These are phyloP conservation scores for Ganoderma lingzhi DNA, from an alignment of 1,284 basidiomycete genomes.

Conservation along the genomic window DNA sequence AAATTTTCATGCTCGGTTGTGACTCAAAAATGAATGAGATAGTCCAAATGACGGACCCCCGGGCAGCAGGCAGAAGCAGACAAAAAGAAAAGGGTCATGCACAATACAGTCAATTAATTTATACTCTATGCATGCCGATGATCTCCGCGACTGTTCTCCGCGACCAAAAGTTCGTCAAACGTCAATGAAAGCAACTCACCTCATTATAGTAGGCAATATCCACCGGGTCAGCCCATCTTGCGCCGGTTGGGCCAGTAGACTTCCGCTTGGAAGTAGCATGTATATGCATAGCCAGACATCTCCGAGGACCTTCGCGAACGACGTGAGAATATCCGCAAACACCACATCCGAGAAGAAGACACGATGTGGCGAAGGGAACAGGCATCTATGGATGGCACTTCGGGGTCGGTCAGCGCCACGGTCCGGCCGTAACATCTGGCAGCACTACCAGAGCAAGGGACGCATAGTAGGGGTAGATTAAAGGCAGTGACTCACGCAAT, in stretches of 20 bases:
- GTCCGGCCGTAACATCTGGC: neutral
- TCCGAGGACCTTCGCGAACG: slow-evolving; percentile 95
- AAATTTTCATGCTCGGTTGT: neutral
- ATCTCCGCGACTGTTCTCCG: neutral
- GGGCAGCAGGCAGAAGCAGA: neutral
- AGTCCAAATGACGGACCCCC: neutral
- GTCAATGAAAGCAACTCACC: slow-evolving; percentile 55
- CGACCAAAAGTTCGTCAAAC: neutral
- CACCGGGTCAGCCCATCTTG: slow-evolving; percentile 73
- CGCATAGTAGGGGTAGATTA: neutral
- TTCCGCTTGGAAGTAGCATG: slow-evolving; percentile 83
- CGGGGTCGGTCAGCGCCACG: slow-evolving; percentile 7
- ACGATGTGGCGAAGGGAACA: slow-evolving; percentile 68
- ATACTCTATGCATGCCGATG: neutral
- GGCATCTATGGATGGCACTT: slow-evolving; percentile 77
- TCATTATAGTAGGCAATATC: slow-evolving; percentile 87
- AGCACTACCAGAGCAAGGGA: neutral
- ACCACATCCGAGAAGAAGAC: slow-evolving; percentile 93
- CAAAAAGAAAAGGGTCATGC: neutral
- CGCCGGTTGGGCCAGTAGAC: slow-evolving; percentile 69
- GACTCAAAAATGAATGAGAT: neutral
- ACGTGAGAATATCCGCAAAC: slow-evolving; percentile 95
- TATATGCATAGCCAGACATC: slow-evolving; percentile 91
- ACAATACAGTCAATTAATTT: neutral
- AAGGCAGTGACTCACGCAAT: slow-evolving; percentile 65